A percentile compares a stretch with the other conserved stretches of the same genome.
phyloP scores from a whole-genome alignment of 495 filamentous ascomycete species.

The Bombardia bombarda region DNA sequence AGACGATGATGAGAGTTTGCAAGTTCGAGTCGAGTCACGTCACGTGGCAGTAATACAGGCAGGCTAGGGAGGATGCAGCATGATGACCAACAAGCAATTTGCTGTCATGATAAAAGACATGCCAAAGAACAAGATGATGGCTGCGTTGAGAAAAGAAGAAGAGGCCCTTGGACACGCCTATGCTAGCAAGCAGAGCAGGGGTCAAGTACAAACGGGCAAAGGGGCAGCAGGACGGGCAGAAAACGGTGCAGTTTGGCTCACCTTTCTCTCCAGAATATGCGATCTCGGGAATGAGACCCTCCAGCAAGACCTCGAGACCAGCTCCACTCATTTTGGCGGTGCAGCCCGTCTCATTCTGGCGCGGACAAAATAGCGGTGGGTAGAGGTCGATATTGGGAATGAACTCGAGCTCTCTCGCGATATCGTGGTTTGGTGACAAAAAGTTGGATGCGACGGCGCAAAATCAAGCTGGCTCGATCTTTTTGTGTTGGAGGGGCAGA shows the following conservation, averaged over 20 bases:
- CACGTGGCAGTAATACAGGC: no score
- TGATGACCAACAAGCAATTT: no score
- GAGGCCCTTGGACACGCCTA: background rate
- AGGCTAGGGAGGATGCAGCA: no score
- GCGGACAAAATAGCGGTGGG: conserved; percentile 10
- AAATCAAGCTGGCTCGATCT: no score
- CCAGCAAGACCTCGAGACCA: conserved; percentile 61
- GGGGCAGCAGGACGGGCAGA: background rate
- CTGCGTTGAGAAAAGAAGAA: background rate
- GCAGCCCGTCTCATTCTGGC: conserved; percentile 16
- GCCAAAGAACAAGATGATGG: no score
- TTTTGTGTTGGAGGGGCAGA: no score
- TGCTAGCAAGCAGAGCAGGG: no score
- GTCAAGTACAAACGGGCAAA: no score
- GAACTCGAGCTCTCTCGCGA: conserved; percentile 19
- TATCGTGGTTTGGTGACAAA: no score
- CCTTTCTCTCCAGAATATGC: conserved; percentile 60
- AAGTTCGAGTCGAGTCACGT: background rate
- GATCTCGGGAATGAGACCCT: conserved; percentile 64
- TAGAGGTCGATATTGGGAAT: conserved; percentile 11
- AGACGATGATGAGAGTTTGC: no score
- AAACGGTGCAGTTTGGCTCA: conserved; percentile 32
- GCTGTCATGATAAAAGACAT: no score
- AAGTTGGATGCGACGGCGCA: no score
- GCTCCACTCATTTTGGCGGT: conserved; percentile 47